These are phyloP conservation scores for Solanum sejunctum DNA, from an alignment of 257 asterid genomes.

Conservation along the genomic window DNA sequence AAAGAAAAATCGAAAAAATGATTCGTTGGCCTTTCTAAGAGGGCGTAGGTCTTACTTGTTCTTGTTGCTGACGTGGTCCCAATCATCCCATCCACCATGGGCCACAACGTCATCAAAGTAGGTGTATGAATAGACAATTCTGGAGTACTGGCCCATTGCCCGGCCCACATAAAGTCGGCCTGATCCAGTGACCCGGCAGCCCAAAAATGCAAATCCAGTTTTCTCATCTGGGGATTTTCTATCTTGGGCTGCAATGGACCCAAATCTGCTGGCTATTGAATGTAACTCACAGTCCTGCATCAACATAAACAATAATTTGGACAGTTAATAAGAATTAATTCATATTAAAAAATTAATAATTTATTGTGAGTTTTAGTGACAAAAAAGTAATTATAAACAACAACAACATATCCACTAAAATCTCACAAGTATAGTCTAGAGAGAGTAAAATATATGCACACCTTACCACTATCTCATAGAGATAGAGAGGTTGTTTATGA, in stretches of 20 bases:
- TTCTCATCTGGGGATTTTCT: constrained; percentile 47
- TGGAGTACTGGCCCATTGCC: constrained; percentile 83
- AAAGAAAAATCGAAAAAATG: too few relatives aligned
- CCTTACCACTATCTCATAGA: too few relatives aligned
- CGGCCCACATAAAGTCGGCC: constrained; percentile 86
- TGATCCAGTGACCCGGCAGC: constrained; percentile 58
- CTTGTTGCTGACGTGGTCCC: constrained; percentile 75
- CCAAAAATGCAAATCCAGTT: constrained; percentile 64
- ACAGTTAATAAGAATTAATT: background rate
- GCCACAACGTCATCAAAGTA: constrained; percentile 63
- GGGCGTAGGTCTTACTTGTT: constrained; percentile 31
- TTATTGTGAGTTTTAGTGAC: background rate
- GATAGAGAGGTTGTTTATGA: too few relatives aligned
- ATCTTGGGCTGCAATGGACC: constrained; percentile 80
- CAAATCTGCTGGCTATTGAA: constrained; percentile 68
- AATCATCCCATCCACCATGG: constrained; percentile 96
- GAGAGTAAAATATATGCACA: too few relatives aligned
- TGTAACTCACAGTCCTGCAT: constrained; percentile 67
- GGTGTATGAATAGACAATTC: constrained; percentile 64
- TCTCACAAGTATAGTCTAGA: too few relatives aligned
- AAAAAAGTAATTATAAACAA: too few relatives aligned
- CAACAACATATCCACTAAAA: too few relatives aligned
- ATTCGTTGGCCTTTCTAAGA: too few relatives aligned
- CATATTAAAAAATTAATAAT: background rate
- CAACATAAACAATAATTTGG: background rate